Evolutionary conservation across 306 rosid genomes (phyloP), one percentile per base, ranked within the genome.

Genomic region (Cicer chorassanicum): DNA sequence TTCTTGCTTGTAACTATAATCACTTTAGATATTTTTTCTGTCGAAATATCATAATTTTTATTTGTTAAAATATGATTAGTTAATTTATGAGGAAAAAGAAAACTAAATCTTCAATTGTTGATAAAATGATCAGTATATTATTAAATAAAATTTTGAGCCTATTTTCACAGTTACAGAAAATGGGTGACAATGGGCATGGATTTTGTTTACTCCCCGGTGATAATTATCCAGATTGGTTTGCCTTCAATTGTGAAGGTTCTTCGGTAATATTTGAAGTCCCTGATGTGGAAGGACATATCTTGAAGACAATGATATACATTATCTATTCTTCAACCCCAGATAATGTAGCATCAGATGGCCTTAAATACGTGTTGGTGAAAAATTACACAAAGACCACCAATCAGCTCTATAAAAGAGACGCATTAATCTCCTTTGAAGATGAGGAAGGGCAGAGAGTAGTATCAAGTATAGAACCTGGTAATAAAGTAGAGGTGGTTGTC

Each of bases 401-500:
- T 59, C 54, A 69, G 8, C 36, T 69, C 9, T 40, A 59, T 46
- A 69, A 48, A n/a, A 14, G 19, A 9, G 62, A 60, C 0, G 6
- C 71, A n/a, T 7, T 56, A 68, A 6, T 53, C 65, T 69, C 64
- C 6, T 39, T 49, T 40, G 56, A 60, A 39, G 39, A 69, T n/a
- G 76, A 68, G 3, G 75, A 76, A 9, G 36, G 67, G 57, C 19
- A 54, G 16, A 66, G 9, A 8, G 45, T 76, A 7, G 6, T 66
- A 29, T 42, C 68, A 76, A 54, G 60, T 9, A 41, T 55, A 14
- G 68, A 55, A 38, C 10, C 72, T 0, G 74, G 68, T 0, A 55
- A 76, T 15, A 55, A 67, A 66, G 74, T 76, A 1, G 21, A 55
- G 36, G 39, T 67, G 6, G 50, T 43, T 12, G 59, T 67, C 34